Conservation (phyloP, 306 rosid genomes). For the Castanea sativa region DNA sequence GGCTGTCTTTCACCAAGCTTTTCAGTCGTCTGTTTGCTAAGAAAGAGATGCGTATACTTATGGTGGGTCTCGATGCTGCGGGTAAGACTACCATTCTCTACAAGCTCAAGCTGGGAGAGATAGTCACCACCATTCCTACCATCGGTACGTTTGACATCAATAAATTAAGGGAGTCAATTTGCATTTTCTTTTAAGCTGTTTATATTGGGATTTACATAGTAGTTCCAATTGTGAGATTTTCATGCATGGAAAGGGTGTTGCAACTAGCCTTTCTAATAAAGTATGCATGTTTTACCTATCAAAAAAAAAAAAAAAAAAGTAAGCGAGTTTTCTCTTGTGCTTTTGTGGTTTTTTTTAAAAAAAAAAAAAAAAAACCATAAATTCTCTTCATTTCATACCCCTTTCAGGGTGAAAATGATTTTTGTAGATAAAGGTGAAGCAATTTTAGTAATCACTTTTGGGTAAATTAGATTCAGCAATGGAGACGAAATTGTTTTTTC, state of each 20-base stretch:
- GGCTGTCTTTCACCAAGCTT: conserved; percentile 86
- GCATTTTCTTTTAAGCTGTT: neutral
- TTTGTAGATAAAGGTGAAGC: neutral
- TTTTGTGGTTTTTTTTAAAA: neutral
- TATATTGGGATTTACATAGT: neutral
- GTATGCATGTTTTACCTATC: too few relatives aligned
- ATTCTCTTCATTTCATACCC: neutral
- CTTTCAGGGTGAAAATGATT: neutral
- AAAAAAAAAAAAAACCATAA: too few relatives aligned
- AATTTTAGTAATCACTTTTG: neutral
- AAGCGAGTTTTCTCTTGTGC: neutral
- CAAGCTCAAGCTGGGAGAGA: conserved; percentile 92
- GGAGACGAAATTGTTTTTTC: neutral
- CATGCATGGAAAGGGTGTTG: too few relatives aligned
- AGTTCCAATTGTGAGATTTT: neutral
- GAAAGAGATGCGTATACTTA: conserved; percentile 93
- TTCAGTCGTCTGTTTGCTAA: conserved; percentile 89
- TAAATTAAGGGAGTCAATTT: neutral
- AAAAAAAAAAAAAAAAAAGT: neutral
- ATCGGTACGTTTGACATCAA: conserved; percentile 49
- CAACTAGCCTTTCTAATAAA: too few relatives aligned
- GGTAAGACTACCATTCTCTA: conserved; percentile 94
- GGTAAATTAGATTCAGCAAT: neutral
- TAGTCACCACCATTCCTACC: conserved; percentile 94
- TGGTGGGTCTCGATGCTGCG: conserved; percentile 97